Base-by-base conservation (phyloP, 164 flowering plant genomes). In the Annona cherimola region DNA sequence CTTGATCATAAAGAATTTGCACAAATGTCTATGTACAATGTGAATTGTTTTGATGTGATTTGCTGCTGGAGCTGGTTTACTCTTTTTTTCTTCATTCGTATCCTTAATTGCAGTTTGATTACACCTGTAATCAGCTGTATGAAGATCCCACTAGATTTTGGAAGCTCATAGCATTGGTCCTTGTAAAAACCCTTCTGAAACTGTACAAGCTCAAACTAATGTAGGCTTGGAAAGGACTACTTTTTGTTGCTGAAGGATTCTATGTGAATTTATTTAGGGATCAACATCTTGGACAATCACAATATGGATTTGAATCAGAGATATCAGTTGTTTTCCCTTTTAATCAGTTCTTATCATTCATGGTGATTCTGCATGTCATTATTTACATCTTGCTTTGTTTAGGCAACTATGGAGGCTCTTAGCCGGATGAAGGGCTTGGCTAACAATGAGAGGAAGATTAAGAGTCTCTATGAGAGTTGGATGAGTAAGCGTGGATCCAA, bases 321-420 rank as follows among this genome's bases (percentile, higher is more conserved):
- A 20, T 5, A 20, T 68, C 20, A 8, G 9, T 2, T 8, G 5
- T 67, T 68, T 68, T 12, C 3, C 11, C 3, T 45, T n/a, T 46
- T 26, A 8, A 50, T 67, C 35, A 66, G n/a, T 18, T 3, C 54
- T n/a, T n/a, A 18, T 8, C 19, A 67, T 11, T 67, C 45, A n/a
- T 0, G 4, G 6, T 5, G 5, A 5, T 44, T 8, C 5, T 20
- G 66, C 16, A 63, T 67, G 2, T 68, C 12, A 61, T 3, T 46
- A 18, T 62, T 50, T 50, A 2, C 16, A 19, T 45, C 40, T 16
- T 43, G 7, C 42, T 39, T 60, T 54, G 77, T 57, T 66, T 73
- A 88, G 97, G 87, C 78, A 67, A 77, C 81, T 11, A 67, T 90
- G 88, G 93, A 86, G 82, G 75, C 89, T 76, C 78, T 83, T 35